phyloP scores from a whole-genome alignment of 2,329 filamentous ascomycete species.

The Cladosporium sphaerospermum region DNA sequence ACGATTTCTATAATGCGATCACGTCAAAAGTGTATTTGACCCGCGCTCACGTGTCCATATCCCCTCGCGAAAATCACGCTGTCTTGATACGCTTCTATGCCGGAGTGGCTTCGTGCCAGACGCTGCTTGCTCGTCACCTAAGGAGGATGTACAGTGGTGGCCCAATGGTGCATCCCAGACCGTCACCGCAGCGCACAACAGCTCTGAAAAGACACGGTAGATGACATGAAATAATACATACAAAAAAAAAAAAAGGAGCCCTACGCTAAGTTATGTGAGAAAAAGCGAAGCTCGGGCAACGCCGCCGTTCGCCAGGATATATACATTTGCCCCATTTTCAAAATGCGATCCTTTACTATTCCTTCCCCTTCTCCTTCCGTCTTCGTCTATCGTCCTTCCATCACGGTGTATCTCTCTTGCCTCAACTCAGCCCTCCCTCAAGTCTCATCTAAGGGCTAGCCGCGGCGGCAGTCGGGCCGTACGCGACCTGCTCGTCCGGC shows the following conservation, averaged over 20 bases:
- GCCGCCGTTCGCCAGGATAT: constrained; percentile 12
- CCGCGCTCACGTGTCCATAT: too few relatives aligned
- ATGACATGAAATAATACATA: constrained; percentile 7
- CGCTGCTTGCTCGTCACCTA: too few relatives aligned
- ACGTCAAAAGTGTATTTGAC: too few relatives aligned
- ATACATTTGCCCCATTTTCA: constrained; percentile 6
- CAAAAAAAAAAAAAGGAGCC: constrained; percentile 8
- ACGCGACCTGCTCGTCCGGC: background rate
- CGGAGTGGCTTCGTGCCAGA: too few relatives aligned
- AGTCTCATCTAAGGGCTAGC: constrained; percentile 1
- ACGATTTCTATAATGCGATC: too few relatives aligned
- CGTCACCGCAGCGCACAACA: too few relatives aligned
- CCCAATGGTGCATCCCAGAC: too few relatives aligned
- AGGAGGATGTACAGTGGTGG: too few relatives aligned
- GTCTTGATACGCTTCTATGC: too few relatives aligned
- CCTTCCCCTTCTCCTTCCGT: background rate
- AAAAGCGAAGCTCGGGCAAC: constrained; percentile 8
- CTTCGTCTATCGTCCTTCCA: too few relatives aligned
- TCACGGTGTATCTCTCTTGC: background rate
- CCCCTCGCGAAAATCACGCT: too few relatives aligned
- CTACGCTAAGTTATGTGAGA: background rate
- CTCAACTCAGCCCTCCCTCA: background rate
- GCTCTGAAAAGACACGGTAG: background rate
- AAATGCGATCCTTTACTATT: constrained; percentile 2
- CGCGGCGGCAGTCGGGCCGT: constrained; percentile 3